Evolutionary conservation across 2,329 filamentous ascomycete species (phyloP).

Genomic region (Fusarium oxysporum): DNA sequence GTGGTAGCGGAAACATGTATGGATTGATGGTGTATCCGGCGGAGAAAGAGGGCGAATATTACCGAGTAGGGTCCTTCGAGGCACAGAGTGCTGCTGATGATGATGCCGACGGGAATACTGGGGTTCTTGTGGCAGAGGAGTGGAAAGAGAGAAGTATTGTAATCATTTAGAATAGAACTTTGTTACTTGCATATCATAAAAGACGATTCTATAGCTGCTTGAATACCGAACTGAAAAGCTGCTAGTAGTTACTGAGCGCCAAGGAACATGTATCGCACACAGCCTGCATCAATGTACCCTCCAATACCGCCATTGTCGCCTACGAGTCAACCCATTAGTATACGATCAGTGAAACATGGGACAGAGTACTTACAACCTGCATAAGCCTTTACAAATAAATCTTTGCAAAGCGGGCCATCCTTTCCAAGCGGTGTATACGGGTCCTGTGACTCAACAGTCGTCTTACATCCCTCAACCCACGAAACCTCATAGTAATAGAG

Average conservation of each 20-base stretch:
- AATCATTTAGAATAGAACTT: too few species aligned
- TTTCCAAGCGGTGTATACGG: background rate
- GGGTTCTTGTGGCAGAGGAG: rapidly evolving
- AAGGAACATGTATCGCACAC: background rate
- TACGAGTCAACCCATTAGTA: rapidly evolving
- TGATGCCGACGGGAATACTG: rapidly evolving
- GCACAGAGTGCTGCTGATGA: background rate
- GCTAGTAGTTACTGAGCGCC: background rate
- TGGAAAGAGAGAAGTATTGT: rapidly evolving
- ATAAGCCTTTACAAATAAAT: background rate
- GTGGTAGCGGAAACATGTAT: rapidly evolving
- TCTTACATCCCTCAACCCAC: constrained; percentile 4
- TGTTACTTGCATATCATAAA: too few species aligned
- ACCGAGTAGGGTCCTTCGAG: background rate
- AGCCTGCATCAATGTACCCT: background rate
- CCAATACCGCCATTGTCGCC: constrained; percentile 7
- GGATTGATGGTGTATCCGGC: background rate
- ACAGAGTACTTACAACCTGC: background rate
- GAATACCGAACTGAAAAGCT: rapidly evolving
- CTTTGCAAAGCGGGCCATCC: background rate
- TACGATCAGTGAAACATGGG: rapidly evolving
- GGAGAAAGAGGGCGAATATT: background rate
- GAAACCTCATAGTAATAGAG: background rate
- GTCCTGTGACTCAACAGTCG: background rate
- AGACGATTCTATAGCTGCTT: rapidly evolving